phyloP scores from a whole-genome alignment of 129 eudicot genomes.

The Helichrysum umbraculigerum region DNA sequence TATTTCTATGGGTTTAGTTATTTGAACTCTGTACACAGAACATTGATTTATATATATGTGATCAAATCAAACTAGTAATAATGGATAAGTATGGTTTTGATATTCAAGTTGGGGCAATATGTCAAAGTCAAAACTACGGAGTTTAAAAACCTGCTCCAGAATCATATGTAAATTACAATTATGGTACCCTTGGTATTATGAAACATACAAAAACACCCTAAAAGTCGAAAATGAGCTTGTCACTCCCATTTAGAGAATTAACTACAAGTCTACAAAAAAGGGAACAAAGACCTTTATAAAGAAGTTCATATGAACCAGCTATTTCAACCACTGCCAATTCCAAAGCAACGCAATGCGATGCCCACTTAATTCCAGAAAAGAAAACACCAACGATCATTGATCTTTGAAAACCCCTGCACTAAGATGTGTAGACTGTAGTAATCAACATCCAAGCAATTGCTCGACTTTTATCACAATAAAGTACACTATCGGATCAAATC shows the following conservation, averaged over 20 bases:
- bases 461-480: too few relatives aligned
- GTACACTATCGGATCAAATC: too few relatives aligned
- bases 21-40: background rate
- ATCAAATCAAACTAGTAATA: background rate
- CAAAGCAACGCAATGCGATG: background rate
- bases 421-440: too few relatives aligned
- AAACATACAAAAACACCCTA: background rate
- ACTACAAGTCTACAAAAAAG: background rate
- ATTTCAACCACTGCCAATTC: background rate
- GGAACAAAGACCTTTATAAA: background rate
- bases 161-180: background rate
- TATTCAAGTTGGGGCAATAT: background rate
- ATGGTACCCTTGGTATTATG: background rate
- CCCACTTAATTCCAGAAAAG: too few relatives aligned
- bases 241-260: background rate
- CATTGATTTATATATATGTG: background rate
- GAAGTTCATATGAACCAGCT: background rate
- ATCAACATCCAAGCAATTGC: too few relatives aligned
- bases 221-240: background rate
- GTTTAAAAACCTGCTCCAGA: constrained; percentile 1
- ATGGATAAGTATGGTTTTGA: background rate
- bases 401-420: too few relatives aligned
- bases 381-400: background rate
- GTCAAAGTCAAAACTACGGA: background rate
- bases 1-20: background rate